These are phyloP conservation scores for Penicillium psychrosexuale DNA, from an alignment of 2,329 filamentous ascomycete species.

Conservation along the genomic window DNA sequence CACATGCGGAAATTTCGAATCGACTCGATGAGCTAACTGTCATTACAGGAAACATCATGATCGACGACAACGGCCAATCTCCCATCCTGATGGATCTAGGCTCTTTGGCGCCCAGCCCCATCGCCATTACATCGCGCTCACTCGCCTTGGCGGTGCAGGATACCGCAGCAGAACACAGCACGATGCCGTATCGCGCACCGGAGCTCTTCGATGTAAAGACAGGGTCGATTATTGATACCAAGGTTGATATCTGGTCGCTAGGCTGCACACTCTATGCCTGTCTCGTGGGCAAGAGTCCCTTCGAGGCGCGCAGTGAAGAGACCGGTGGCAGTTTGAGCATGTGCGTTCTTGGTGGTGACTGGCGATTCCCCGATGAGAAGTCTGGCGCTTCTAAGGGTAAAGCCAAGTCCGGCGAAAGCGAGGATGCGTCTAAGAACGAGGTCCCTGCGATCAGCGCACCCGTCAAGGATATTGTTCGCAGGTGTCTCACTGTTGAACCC, in stretches of 20 bases:
- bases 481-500: slow-evolving; percentile 82
- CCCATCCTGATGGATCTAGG: slow-evolving; percentile 98
- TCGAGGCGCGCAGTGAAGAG: slow-evolving; percentile 93
- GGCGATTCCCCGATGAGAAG: slow-evolving; percentile 87
- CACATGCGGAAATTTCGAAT: background rate
- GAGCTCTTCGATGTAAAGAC: slow-evolving; percentile 98
- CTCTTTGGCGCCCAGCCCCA: slow-evolving; percentile 81
- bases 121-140: slow-evolving; percentile 83
- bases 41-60: slow-evolving; percentile 86
- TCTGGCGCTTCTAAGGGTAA: slow-evolving; percentile 61
- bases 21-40: background rate
- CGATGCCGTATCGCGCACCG: slow-evolving; percentile 96
- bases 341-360: slow-evolving; percentile 89
- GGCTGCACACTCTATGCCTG: slow-evolving; percentile 98
- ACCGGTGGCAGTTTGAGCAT: slow-evolving; percentile 90
- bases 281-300: slow-evolving; percentile 92
- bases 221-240: slow-evolving; percentile 85
- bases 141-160: slow-evolving; percentile 91
- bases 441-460: slow-evolving; percentile 68
- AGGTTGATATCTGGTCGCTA: slow-evolving; percentile 96
- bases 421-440: slow-evolving; percentile 30
- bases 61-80: slow-evolving; percentile 79
- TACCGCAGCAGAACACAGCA: slow-evolving; percentile 90
- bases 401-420: slow-evolving; percentile 42
- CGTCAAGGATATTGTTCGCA: slow-evolving; percentile 82